Conservation (phyloP, 2,329 filamentous ascomycete genomes). For the Fusarium goolgardi region DNA sequence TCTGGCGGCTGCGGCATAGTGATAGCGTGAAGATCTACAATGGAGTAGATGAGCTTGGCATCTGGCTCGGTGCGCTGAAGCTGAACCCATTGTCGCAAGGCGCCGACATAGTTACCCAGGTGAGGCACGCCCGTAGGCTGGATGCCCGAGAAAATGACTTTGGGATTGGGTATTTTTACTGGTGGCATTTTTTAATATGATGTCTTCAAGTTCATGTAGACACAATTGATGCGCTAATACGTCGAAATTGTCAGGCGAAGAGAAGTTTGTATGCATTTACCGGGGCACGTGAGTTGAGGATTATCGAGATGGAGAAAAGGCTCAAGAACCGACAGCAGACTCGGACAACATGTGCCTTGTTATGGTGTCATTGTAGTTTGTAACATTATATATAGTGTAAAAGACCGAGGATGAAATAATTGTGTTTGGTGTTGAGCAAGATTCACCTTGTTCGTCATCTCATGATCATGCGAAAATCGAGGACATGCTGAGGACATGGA, state of each 20-base stretch:
- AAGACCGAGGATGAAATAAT: background rate
- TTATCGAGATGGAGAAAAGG: background rate
- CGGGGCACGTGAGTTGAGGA: conserved; percentile 24
- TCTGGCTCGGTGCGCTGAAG: conserved; percentile 72
- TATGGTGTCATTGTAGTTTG: background rate
- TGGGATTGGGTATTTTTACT: conserved; percentile 23
- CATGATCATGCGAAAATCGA: background rate
- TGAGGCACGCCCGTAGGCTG: conserved; percentile 96
- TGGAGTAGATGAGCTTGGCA: conserved; percentile 79
- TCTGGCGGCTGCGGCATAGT: conserved; percentile 77
- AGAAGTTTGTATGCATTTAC: conserved; percentile 43
- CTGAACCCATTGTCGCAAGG: conserved; percentile 85
- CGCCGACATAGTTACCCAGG: conserved; percentile 94
- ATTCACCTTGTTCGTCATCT: too few relatives aligned
- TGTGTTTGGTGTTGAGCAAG: background rate
- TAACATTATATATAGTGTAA: background rate
- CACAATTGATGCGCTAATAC: background rate
- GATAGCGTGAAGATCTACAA: conserved; percentile 95
- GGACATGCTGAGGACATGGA: background rate
- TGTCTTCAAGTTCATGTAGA: background rate
- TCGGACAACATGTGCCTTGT: background rate
- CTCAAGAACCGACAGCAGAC: background rate
- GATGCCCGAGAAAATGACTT: conserved; percentile 91
- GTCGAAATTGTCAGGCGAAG: conserved; percentile 8
- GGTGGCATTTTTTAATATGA: conserved; percentile 16